A percentile compares a stretch with the other conserved stretches of the same genome.
Conservation (phyloP, 495 filamentous ascomycete genomes). For the Aspergillus sclerotiicarbonarius region DNA sequence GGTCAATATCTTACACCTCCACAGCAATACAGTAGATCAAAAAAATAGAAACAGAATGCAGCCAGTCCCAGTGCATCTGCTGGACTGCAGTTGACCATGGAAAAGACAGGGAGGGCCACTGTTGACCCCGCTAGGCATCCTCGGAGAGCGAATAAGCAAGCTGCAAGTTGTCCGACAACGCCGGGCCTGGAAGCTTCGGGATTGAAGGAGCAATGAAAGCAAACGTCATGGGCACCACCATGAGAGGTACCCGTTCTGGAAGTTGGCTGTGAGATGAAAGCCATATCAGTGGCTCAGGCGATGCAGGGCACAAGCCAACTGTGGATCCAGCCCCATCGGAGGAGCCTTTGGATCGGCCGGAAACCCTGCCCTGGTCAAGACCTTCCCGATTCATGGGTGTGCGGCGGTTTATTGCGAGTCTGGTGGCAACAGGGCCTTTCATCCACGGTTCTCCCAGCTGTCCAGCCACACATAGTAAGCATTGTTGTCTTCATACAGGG, state of each 20-base stretch:
- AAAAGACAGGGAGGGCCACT: neutral
- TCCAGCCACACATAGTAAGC: constrained; percentile 1
- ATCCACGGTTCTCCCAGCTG: constrained; percentile 12
- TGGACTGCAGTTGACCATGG: constrained; percentile 15
- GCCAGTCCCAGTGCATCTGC: constrained; percentile 12
- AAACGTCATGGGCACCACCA: constrained; percentile 20
- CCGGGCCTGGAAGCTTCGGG: constrained; percentile 18
- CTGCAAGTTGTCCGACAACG: constrained; percentile 14
- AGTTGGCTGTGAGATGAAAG: constrained; percentile 2
- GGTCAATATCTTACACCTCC: constrained; percentile 5
- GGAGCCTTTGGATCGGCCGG: constrained; percentile 13
- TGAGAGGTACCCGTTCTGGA: constrained; percentile 9
- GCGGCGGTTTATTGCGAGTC: constrained; percentile 10
- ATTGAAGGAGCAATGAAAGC: constrained; percentile 6
- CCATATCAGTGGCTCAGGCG: constrained; percentile 11
- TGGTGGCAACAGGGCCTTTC: constrained; percentile 4
- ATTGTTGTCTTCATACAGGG: neutral
- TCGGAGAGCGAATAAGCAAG: constrained; percentile 11
- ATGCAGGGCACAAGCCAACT: constrained; percentile 16
- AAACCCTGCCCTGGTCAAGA: constrained; percentile 16
- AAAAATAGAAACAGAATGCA: constrained; percentile 17
- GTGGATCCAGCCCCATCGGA: constrained; percentile 20
- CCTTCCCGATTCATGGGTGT: constrained; percentile 16
- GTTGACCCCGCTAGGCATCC: constrained; percentile 9
- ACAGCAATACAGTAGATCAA: constrained; percentile 6